phyloP scores from a whole-genome alignment of 352 stramenopile species.

The Phytophthora sp. region DNA sequence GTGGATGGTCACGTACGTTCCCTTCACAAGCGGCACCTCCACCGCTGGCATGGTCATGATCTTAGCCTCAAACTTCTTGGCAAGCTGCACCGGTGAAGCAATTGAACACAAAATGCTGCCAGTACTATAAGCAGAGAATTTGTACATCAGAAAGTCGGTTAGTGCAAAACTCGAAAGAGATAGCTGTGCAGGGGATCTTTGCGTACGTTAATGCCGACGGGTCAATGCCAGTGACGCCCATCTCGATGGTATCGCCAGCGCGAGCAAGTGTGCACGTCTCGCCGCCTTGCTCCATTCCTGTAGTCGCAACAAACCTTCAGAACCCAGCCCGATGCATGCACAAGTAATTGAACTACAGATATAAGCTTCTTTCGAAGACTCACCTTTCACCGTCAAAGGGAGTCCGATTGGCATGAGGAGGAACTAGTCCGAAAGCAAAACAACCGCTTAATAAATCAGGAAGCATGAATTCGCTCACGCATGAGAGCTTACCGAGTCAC shows the following conservation, averaged over 20 bases:
- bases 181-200: not conserved
- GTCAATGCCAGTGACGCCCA: conserved; percentile 82
- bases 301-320: conserved; percentile 22
- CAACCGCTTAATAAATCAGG: too few species aligned
- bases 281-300: conserved; percentile 83
- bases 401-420: conserved; percentile 68
- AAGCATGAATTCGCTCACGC: not conserved
- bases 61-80: conserved; percentile 85
- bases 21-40: conserved; percentile 87
- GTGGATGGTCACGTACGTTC: conserved; percentile 83
- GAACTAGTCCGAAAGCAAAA: conserved; percentile 39
- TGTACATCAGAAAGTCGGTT: too few species aligned
- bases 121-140: conserved; percentile 38
- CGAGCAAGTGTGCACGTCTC: conserved; percentile 62
- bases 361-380: too few species aligned
- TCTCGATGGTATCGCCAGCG: conserved; percentile 79
- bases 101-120: conserved; percentile 88
- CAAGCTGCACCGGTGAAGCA: conserved; percentile 72
- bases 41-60: conserved; percentile 91
- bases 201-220: conserved; percentile 63
- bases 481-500: conserved; percentile 60
- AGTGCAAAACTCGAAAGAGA: not conserved
- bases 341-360: too few species aligned
- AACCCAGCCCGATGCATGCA: too few species aligned
- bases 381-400: conserved; percentile 58